phyloP scores from a whole-genome alignment of 192 early-diverging fungal genomes.

The Coemansia guatemalensis region DNA sequence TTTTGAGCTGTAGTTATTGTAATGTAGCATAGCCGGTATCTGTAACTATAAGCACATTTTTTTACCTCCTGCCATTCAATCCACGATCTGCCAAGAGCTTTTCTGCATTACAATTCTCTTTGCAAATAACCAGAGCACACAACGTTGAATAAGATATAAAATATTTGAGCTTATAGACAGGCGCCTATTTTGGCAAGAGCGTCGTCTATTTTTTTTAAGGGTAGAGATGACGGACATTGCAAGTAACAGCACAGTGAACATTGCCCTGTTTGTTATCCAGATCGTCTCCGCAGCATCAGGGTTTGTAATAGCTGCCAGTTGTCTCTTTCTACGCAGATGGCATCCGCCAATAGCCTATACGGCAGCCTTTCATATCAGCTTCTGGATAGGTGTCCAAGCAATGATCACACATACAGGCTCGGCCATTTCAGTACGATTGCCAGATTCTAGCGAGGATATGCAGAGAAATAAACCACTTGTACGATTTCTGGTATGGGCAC shows the following conservation, averaged over 20 bases:
- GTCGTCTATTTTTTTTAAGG: not conserved
- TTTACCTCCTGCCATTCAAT: no score
- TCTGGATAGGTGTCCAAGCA: conserved; percentile 51
- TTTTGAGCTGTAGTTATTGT: conserved; percentile 6
- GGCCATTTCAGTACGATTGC: conserved; percentile 43
- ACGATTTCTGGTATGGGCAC: conserved; percentile 49
- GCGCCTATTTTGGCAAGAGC: not conserved
- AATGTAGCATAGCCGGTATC: conserved; percentile 3
- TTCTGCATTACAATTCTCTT: no score
- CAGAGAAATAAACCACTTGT: conserved; percentile 39
- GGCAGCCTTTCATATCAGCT: conserved; percentile 47
- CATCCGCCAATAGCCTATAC: conserved; percentile 50
- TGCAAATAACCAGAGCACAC: no score
- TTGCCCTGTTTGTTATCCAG: conserved; percentile 44
- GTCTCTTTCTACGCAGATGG: conserved; percentile 45
- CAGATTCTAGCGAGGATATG: conserved; percentile 28
- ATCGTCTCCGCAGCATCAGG: conserved; percentile 45
- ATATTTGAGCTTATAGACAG: no score
- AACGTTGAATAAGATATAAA: no score
- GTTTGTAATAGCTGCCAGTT: conserved; percentile 43
- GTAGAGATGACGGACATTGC: conserved; percentile 28
- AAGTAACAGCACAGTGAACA: conserved; percentile 34
- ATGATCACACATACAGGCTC: conserved; percentile 48
- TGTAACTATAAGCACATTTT: no score
- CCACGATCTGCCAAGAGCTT: no score